phyloP scores from a whole-genome alignment of 495 filamentous ascomycete species.

The Filosporella fistucella region DNA sequence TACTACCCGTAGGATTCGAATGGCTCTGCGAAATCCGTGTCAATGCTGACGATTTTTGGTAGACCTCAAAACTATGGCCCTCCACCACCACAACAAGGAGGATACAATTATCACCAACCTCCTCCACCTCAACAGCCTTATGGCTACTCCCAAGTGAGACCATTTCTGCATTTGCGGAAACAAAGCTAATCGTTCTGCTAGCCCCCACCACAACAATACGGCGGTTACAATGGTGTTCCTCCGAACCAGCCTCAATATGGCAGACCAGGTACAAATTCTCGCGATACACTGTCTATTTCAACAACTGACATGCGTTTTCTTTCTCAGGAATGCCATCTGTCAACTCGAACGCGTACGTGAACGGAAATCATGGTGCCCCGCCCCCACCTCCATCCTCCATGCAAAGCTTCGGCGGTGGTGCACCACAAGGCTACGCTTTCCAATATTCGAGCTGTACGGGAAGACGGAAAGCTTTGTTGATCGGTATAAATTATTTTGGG shows the following conservation, averaged over 20 bases:
- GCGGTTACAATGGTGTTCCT: constrained; percentile 23
- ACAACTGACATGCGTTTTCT: constrained; percentile 1
- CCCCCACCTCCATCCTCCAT: constrained; percentile 53
- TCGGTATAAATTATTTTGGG: constrained; percentile 97
- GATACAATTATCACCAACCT: constrained; percentile 42
- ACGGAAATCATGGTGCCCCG: constrained; percentile 48
- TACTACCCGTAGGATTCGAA: constrained; percentile 26
- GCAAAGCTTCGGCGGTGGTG: constrained; percentile 72
- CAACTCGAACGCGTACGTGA: constrained; percentile 47
- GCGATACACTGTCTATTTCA: neutral
- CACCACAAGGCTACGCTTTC: constrained; percentile 74
- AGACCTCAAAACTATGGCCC: constrained; percentile 32
- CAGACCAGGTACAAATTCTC: constrained; percentile 19
- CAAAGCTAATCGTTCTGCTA: neutral
- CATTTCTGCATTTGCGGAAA: neutral
- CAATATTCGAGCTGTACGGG: constrained; percentile 93
- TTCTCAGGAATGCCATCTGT: constrained; percentile 36
- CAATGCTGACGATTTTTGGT: constrained; percentile 16
- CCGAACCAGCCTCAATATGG: constrained; percentile 27
- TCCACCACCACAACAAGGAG: constrained; percentile 28
- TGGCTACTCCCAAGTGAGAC: constrained; percentile 21
- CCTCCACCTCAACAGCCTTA: constrained; percentile 2
- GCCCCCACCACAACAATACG: constrained; percentile 7
- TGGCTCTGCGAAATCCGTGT: constrained; percentile 12
- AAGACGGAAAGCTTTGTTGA: constrained; percentile 84